Percentiles rank a stretch among this genome's conserved stretches.
These are phyloP conservation scores for Hypoxylon lienhwacheense DNA, from an alignment of 495 filamentous ascomycete species.

Conservation along the genomic window DNA sequence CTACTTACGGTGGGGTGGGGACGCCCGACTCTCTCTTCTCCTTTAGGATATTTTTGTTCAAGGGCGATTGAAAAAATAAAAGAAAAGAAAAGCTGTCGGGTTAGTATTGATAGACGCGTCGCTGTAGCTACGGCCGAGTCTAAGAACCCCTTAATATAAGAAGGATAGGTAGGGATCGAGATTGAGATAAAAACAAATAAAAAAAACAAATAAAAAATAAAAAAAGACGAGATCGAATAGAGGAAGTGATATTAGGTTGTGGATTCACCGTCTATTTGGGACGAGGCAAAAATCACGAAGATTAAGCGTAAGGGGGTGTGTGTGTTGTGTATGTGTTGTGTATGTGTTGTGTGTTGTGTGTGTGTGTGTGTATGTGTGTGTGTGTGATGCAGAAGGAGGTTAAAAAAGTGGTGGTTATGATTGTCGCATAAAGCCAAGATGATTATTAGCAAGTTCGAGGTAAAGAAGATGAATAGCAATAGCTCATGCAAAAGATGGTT, in stretches of 20 bases:
- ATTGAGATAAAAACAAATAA: constrained; percentile 7
- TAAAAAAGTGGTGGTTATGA: constrained; percentile 21
- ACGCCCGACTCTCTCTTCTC: constrained; percentile 29
- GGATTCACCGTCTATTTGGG: constrained; percentile 28
- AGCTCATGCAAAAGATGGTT: constrained; percentile 24
- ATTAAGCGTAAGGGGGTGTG: constrained; percentile 18
- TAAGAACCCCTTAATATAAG: too few species aligned
- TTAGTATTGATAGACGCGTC: constrained; percentile 18
- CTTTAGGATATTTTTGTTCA: constrained; percentile 7
- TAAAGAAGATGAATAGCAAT: constrained; percentile 13
- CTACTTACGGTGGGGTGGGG: constrained; percentile 40
- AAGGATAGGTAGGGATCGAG: background rate
- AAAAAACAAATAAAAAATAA: too few species aligned
- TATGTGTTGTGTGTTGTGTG: too few species aligned
- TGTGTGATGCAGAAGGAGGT: too few species aligned
- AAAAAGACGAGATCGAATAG: constrained; percentile 4
- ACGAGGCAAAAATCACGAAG: constrained; percentile 14
- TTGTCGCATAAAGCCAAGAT: constrained; percentile 21
- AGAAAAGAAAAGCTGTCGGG: constrained; percentile 1
- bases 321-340: too few species aligned
- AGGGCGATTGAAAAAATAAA: constrained; percentile 3
- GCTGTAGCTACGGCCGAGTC: background rate
- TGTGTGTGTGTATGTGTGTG: too few species aligned
- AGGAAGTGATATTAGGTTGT: constrained; percentile 14
- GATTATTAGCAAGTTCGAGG: constrained; percentile 1